Evolutionary conservation across 2,329 filamentous ascomycete species (phyloP), one percentile per base, ranked within the genome.

Genomic region (Scedosporium boydii): DNA sequence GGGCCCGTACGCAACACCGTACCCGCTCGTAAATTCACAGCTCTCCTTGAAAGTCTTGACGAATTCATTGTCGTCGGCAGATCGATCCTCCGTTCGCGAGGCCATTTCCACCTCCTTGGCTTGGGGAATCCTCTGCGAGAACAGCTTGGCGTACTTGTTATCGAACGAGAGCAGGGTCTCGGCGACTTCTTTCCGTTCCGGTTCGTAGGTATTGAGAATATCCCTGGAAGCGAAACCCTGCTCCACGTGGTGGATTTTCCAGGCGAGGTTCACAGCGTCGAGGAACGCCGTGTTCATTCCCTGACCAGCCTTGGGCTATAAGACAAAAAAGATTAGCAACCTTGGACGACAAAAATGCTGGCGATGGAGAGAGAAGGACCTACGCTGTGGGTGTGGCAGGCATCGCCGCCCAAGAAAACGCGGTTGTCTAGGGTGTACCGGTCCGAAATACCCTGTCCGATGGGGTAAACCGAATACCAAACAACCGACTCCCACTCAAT

Each of bases 211-310:
- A 65, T 87, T 84, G 59, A 98, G 82, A 18, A 95, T 80, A 3
- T 84, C 83, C 64, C 90, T 87, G 34, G 86, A 77, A 1, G 91
- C 90, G 67, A 96, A 90, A 12, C 91, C 91, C 27, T 82, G 81
- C 72, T 96, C 92, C 9, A 97, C 93, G 42, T 90, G 87, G 71
- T 96, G 93, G 60, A 97, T 90, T 78, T 98, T 98, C 93, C 93
- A 98, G 6, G 93, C 93, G 48, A 98, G 80, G 73, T 97, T 98
- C 64, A 91, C 84, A 0, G 91, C 91, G 67, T 93, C 89, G 60
- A 89, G 78, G 75, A 91, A 91, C 3, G 87, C 88, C 0, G 88
- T 89, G 69, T 91, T 91, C 89, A 91, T 91, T 34, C 88, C 88
- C 73, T 91, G 88, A 1, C 88, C 88, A 38, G 88, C 88, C 77